Evolutionary conservation across 805 yeast genomes (phyloP), one percentile per base, ranked within the genome.

Genomic region (Priceomyces fermenticarens): DNA sequence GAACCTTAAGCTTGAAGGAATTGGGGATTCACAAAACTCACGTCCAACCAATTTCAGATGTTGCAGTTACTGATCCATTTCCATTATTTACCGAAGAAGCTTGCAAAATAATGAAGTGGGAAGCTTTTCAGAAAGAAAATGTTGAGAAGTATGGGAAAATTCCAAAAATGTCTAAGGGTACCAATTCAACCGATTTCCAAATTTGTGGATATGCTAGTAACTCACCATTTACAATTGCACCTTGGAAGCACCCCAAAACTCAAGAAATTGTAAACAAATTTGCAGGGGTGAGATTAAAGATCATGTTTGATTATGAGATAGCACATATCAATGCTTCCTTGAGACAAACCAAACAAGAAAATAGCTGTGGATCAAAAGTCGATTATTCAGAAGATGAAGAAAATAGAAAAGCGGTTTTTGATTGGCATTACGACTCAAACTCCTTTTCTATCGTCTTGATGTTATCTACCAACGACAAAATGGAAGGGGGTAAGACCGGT

Each of bases 21-120:
- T 53, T 69, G 39, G 61, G 64, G 2, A 67, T 69, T 41, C 45
- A 53, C 13, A 62, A 63, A 49, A 63, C 69, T 1, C 70, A 63
- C 41, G 57, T 56, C 10, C 55, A 56, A 11, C 57, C 64, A 12
- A 55, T 63, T 27, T 53, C 61, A 25, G 60, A 67, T 17, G 56
- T 67, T 41, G 75, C 58, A 3, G 62, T 54, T 1, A 47, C 58
- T 4, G 56, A 58, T 35, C 60, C 65, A 2, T 60, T 60, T 35
- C 62, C 63, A 2, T 45, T 60, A 28, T 58, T 60, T 45, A 56
- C 62, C 10, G 55, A 56, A 32, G 63, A 57, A 36, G 65, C 65
- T 2, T 45, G 53, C 31, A 53, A 56, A 34, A 51, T 58, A 33
- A 60, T 58, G 63, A 57, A 53, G 40, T 45, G 55, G 54, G 65